These are phyloP conservation scores for Backusella circina DNA, from an alignment of 192 early-diverging fungal genomes.

Conservation along the genomic window DNA sequence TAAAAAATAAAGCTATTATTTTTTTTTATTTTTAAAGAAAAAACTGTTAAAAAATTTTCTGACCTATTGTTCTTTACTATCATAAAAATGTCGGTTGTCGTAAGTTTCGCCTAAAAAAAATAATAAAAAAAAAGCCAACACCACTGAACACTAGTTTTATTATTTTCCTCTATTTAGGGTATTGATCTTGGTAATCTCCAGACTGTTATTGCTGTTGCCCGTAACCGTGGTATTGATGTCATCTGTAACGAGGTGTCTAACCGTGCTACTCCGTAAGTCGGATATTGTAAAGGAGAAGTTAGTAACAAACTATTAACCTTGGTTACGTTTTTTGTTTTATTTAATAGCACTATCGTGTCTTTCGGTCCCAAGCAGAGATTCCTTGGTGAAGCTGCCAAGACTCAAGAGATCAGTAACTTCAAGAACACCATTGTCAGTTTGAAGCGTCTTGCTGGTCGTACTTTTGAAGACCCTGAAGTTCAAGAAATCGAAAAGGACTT, in stretches of 20 bases:
- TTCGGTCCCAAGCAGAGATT: conserved; percentile 95
- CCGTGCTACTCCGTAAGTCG: conserved; percentile 85
- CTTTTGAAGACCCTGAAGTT: conserved; percentile 82
- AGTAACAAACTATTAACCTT: background rate
- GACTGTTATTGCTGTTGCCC: conserved; percentile 93
- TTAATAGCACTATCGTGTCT: conserved; percentile 78
- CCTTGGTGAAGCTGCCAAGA: conserved; percentile 94
- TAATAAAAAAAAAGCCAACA: background rate
- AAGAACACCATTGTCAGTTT: conserved; percentile 89
- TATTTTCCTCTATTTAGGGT: conserved; percentile 41
- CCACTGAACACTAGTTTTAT: background rate
- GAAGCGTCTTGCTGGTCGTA: conserved; percentile 90
- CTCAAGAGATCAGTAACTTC: conserved; percentile 94
- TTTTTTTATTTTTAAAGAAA: background rate
- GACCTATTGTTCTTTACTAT: conserved; percentile 6
- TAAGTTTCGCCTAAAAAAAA: conserved; percentile 7
- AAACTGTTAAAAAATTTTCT: background rate
- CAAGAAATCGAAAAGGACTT: conserved; percentile 77
- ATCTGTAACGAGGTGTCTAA: conserved; percentile 96
- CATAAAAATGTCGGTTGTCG: conserved; percentile 19
- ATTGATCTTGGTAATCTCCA: conserved; percentile 97
- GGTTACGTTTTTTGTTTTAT: background rate
- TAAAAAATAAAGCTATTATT: background rate
- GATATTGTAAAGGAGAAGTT: background rate
- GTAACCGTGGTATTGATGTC: conserved; percentile 98